Conservation (phyloP, 2,329 filamentous ascomycete species). For the Ascochyta lentis region DNA sequence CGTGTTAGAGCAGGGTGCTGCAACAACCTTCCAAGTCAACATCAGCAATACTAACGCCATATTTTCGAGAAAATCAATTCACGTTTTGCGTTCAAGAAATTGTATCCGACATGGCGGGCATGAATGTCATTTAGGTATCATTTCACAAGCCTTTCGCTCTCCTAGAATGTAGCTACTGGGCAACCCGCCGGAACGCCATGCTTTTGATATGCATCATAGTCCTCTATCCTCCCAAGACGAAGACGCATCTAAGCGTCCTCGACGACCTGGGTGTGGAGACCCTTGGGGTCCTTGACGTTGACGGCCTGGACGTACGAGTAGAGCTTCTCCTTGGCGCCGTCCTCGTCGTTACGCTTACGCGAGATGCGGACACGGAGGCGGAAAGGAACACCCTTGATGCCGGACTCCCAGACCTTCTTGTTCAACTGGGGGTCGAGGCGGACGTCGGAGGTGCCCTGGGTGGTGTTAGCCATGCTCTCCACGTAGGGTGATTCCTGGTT, state of each 20-base stretch:
- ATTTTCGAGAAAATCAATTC: no score
- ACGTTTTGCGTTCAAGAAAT: no score
- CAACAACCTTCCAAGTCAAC: no score
- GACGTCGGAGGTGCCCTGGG: slow-evolving; percentile 92
- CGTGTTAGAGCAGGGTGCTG: no score
- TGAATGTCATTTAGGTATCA: slow-evolving; percentile 47
- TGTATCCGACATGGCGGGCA: slow-evolving; percentile 25
- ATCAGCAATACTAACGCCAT: no score
- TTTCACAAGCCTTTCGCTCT: slow-evolving; percentile 44
- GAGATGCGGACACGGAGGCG: slow-evolving; percentile 97
- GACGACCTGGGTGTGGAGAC: slow-evolving; percentile 89
- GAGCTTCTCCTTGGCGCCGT: slow-evolving; percentile 98
- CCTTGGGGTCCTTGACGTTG: slow-evolving; percentile 99
- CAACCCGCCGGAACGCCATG: slow-evolving; percentile 46
- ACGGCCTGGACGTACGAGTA: slow-evolving; percentile 99
- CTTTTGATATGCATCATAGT: slow-evolving; percentile 41
- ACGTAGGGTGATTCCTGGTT: not conserved
- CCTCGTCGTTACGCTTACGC: slow-evolving; percentile 99
- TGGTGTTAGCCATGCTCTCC: slow-evolving; percentile 22
- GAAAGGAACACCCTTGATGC: slow-evolving; percentile 98
- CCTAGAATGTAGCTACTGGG: slow-evolving; percentile 42
- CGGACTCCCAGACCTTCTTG: slow-evolving; percentile 99
- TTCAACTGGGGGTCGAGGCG: slow-evolving; percentile 98
- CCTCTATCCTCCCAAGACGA: slow-evolving; percentile 19
- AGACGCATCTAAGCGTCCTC: slow-evolving; percentile 62